Evolutionary conservation across 176 grass and related monocot genomes (phyloP), one percentile per base, ranked within the genome.

Genomic region (Thinopyrum elongatum): DNA sequence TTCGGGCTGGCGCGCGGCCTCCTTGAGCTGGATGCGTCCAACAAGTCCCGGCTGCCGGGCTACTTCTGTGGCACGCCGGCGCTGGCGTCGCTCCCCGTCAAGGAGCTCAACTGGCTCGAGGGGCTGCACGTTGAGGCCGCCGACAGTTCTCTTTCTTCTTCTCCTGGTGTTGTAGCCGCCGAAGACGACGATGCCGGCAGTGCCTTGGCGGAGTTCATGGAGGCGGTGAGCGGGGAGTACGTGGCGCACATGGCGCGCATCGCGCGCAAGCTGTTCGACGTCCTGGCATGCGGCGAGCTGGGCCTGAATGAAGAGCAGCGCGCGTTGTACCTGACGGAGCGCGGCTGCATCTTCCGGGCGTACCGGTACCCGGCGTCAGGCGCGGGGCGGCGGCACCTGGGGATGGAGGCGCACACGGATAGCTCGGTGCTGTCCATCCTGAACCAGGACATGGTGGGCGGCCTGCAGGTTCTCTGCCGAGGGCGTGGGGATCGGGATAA

Each of bases 51-150:
- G 14, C 73, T 75, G 72, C 72, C 89, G 21, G 42, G 76, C 31
- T 94, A 98, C 88, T 95, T 98, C 84, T 92, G 91, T 68, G 95
- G 93, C 76, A 94, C 95, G 17, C 91, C 90, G 33, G 93, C 95
- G 23, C 49, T 92, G 35, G 27, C 82, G 35, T n/a, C 82, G 41
- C 82, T 98, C 25, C 77, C 25, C 10, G 31, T 94, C 15, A 85
- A 81, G 6, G 65, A 94, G 8, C 23, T 94, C 62, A 98, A 95
- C 77, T 98, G 91, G 93, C 51, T 95, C 23, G 95, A 98, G 67
- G 93, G 95, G 0, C 76, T 94, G 38, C 93, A 98, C 14, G 35
- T 98, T 47, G 6, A 3, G 11, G 3, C 42, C 25, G 2, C 16
- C 26, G 41, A 0, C 10, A 0, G 5, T 1, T 21, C 15, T 58